These are phyloP conservation scores for Golubevia sp. DNA, from an alignment of 1,284 basidiomycete species.

Conservation along the genomic window DNA sequence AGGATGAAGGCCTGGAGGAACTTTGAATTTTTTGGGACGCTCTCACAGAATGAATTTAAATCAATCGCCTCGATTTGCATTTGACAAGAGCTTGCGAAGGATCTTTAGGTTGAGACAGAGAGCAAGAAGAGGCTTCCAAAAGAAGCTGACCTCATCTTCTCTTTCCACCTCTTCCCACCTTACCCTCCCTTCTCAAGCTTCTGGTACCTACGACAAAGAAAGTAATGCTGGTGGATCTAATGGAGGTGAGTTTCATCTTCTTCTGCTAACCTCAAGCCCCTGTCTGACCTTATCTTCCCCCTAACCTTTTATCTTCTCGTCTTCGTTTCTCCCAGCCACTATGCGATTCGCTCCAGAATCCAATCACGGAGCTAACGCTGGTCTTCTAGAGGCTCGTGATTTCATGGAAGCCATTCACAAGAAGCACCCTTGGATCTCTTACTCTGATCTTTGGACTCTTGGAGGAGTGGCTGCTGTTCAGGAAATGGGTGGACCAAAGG, in stretches of 20 bases:
- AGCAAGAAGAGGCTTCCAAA: too few relatives aligned
- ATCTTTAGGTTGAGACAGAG: too few relatives aligned
- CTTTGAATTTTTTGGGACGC: too few relatives aligned
- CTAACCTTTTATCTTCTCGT: background rate
- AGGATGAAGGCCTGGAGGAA: too few relatives aligned
- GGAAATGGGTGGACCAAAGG: conserved; percentile 62
- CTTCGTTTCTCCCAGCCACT: background rate
- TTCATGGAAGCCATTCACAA: conserved; percentile 86
- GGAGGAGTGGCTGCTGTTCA: conserved; percentile 70
- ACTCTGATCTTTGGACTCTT: conserved; percentile 64
- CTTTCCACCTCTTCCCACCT: too few relatives aligned
- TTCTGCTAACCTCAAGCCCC: too few relatives aligned
- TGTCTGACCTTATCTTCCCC: too few relatives aligned
- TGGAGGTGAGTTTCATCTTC: conserved; percentile 65
- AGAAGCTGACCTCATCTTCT: too few relatives aligned
- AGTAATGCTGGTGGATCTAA: conserved; percentile 77
- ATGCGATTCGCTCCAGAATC: conserved; percentile 81
- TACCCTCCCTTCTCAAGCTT: conserved; percentile 1
- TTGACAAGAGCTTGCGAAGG: too few relatives aligned
- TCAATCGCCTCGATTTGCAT: too few relatives aligned
- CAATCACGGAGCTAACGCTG: conserved; percentile 83
- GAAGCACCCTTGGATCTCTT: conserved; percentile 85
- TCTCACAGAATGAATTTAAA: too few relatives aligned
- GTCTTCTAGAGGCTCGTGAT: conserved; percentile 78
- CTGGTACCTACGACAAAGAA: conserved; percentile 66